These are phyloP conservation scores for Agarophyton chilense DNA, from an alignment of 23 red algal species.

Conservation along the genomic window DNA sequence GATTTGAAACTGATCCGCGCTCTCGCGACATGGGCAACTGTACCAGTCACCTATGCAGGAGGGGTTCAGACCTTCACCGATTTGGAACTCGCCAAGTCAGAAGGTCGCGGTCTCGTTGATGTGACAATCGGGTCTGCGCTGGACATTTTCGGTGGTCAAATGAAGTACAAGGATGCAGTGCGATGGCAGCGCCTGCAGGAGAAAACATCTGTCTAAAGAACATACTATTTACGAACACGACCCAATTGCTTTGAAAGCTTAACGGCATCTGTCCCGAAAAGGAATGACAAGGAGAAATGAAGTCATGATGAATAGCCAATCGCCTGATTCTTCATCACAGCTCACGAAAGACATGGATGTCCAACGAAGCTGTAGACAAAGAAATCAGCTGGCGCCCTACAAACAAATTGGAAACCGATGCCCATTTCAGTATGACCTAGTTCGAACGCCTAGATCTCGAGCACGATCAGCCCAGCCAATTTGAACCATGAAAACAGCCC, in stretches of 20 bases:
- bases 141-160: slow-evolving; percentile 89
- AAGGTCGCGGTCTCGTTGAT: slow-evolving; percentile 83
- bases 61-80: slow-evolving; percentile 77
- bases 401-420: not conserved
- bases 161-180: slow-evolving; percentile 84
- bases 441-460: not conserved
- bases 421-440: not conserved
- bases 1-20: slow-evolving; percentile 63
- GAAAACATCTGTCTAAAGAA: not conserved
- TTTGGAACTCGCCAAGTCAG: slow-evolving; percentile 58
- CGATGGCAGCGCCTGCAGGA: slow-evolving; percentile 54
- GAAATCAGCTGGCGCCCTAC: not conserved
- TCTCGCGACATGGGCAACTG: slow-evolving; percentile 54
- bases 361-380: not conserved
- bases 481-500: not conserved
- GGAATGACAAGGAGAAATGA: not conserved
- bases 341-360: not conserved
- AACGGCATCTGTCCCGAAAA: not conserved
- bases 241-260: not conserved
- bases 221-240: slow-evolving; percentile 36
- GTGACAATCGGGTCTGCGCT: slow-evolving; percentile 94
- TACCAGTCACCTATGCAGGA: slow-evolving; percentile 89
- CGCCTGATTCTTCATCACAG: not conserved
- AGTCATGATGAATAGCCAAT: not conserved
- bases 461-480: not conserved